phyloP scores from a whole-genome alignment of 805 yeast genomes.

The Metschnikowia orientalis region DNA sequence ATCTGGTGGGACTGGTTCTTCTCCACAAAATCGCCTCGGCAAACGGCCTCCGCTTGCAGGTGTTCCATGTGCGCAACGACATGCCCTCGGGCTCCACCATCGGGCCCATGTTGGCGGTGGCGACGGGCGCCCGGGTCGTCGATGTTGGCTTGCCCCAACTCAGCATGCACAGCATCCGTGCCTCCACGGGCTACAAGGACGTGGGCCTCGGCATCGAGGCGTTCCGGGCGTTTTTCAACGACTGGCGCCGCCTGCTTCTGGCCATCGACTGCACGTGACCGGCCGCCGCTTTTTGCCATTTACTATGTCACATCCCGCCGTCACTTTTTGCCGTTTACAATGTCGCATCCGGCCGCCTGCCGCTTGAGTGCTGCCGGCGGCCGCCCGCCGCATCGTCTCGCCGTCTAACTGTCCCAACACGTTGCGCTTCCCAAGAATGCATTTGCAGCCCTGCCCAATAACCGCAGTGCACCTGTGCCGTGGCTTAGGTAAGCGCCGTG shows the following conservation, averaged over 20 bases:
- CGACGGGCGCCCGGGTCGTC: slow-evolving; percentile 34
- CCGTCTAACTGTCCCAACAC: too few species aligned
- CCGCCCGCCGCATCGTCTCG: too few species aligned
- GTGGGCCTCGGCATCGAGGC: slow-evolving; percentile 35
- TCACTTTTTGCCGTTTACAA: too few species aligned
- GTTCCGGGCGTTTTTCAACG: slow-evolving; percentile 28
- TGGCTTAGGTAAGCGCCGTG: too few species aligned
- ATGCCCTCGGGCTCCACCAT: slow-evolving; percentile 41
- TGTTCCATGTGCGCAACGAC: slow-evolving; percentile 39
- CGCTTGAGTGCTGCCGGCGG: too few species aligned
- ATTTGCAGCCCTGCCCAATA: too few species aligned
- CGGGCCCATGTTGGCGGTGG: slow-evolving; percentile 37
- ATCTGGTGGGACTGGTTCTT: slow-evolving; percentile 27
- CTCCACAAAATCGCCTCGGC: slow-evolving; percentile 23
- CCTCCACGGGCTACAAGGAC: slow-evolving; percentile 36
- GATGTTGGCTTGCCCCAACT: slow-evolving; percentile 42
- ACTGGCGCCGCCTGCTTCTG: slow-evolving; percentile 21
- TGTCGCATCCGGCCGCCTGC: too few species aligned
- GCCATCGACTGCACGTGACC: slow-evolving; percentile 9
- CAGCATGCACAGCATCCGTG: slow-evolving; percentile 41
- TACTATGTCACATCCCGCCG: too few species aligned
- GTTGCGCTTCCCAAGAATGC: too few species aligned
- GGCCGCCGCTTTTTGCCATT: background rate
- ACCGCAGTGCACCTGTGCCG: too few species aligned
- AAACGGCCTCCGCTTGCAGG: slow-evolving; percentile 28